Conservation (phyloP, 208 protist species). For the Leptomonas pyrrhocoris region DNA sequence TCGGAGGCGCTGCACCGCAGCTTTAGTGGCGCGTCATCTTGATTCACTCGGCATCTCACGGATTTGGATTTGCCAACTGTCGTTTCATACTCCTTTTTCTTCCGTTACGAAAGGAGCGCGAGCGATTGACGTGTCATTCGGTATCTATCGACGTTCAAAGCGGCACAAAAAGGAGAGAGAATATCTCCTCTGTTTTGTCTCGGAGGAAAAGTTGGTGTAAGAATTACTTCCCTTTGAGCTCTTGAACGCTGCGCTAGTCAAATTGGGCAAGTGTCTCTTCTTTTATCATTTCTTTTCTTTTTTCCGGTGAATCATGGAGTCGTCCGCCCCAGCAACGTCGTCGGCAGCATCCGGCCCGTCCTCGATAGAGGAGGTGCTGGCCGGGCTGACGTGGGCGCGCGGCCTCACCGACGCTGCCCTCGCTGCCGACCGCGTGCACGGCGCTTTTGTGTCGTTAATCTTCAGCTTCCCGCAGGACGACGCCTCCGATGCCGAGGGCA, state of each 20-base stretch:
- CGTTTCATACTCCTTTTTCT: too few species aligned
- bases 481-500: slow-evolving; percentile 4
- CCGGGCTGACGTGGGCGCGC: slow-evolving; percentile 61
- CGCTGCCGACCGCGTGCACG: slow-evolving; percentile 63
- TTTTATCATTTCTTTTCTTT: background rate
- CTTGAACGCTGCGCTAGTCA: background rate
- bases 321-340: slow-evolving; percentile 1
- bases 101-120: too few species aligned
- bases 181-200: too few species aligned
- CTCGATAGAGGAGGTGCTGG: slow-evolving; percentile 65
- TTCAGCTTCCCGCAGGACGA: slow-evolving; percentile 54
- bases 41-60: too few species aligned
- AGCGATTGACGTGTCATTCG: too few species aligned
- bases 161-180: background rate
- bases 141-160: too few species aligned
- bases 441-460: slow-evolving; percentile 72
- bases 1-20: background rate
- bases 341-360: slow-evolving; percentile 2
- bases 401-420: slow-evolving; percentile 71
- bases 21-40: too few species aligned
- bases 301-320: slow-evolving; percentile 27
- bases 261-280: background rate
- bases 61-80: too few species aligned
- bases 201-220: too few species aligned
- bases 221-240: too few species aligned